Evolutionary conservation across 1,139 yeast species (phyloP).

Genomic region (Nadsonia commutata): DNA sequence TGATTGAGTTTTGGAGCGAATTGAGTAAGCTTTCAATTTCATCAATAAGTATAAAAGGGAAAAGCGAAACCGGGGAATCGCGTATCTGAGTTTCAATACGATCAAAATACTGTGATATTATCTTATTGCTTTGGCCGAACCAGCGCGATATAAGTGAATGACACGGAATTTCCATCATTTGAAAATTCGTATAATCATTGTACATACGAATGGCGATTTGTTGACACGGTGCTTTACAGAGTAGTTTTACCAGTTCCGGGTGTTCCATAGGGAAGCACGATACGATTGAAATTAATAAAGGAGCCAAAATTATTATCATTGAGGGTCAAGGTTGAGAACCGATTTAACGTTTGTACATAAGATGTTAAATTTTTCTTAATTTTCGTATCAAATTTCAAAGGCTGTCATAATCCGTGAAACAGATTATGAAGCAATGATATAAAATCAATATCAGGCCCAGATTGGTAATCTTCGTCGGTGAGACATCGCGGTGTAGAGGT

Average conservation of each 20-base stretch:
- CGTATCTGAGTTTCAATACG: not conserved
- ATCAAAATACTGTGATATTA: not conserved
- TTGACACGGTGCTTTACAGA: not conserved
- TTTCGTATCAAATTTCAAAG: not conserved
- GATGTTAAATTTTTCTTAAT: not conserved
- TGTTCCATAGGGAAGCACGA: not conserved
- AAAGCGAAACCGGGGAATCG: not conserved
- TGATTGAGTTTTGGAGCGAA: not conserved
- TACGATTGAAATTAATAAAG: not conserved
- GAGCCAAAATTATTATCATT: not conserved
- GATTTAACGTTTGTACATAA: not conserved
- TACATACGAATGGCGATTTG: not conserved
- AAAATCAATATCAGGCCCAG: not conserved
- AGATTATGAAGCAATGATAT: not conserved
- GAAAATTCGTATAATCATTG: not conserved
- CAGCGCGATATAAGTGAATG: not conserved
- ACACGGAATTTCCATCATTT: not conserved
- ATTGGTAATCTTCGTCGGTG: not conserved
- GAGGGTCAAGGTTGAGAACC: not conserved
- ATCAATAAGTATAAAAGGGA: not conserved
- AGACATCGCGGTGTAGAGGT: not conserved
- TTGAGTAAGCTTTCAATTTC: not conserved
- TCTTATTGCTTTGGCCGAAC: not conserved
- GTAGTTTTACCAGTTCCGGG: not conserved
- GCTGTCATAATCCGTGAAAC: not conserved